These are phyloP conservation scores for Nidularia sp. DNA, from an alignment of 768 basidiomycete genomes.

Conservation along the genomic window DNA sequence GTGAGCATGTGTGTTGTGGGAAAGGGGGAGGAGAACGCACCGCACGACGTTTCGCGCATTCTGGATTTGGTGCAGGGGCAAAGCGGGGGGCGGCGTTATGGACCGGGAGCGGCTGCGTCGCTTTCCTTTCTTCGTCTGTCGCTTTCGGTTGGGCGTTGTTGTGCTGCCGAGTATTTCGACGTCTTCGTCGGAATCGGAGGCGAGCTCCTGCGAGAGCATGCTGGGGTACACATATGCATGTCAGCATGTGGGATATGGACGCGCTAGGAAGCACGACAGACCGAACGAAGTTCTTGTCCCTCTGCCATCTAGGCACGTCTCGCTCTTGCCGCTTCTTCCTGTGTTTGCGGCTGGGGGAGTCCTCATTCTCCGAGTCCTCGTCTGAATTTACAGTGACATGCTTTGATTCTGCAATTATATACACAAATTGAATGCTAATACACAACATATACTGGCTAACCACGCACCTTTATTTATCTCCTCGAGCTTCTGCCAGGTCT, in stretches of 20 bases:
- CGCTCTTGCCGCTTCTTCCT: constrained; percentile 31
- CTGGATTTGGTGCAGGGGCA: constrained; percentile 50
- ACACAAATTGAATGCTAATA: background rate
- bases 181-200: constrained; percentile 44
- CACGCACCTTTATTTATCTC: constrained; percentile 51
- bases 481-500: constrained; percentile 59
- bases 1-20: background rate
- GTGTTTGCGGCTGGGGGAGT: constrained; percentile 20
- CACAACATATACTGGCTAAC: background rate
- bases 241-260: background rate
- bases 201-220: constrained; percentile 32
- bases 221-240: constrained; percentile 13
- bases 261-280: constrained; percentile 15
- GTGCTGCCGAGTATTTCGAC: constrained; percentile 26
- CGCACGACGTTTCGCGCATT: constrained; percentile 57
- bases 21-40: constrained; percentile 28
- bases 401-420: constrained; percentile 9
- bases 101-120: constrained; percentile 63
- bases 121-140: constrained; percentile 36
- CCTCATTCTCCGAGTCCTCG: constrained; percentile 21
- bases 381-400: constrained; percentile 8
- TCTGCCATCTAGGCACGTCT: constrained; percentile 38
- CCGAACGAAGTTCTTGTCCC: constrained; percentile 33
- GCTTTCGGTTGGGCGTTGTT: constrained; percentile 21
- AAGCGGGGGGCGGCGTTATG: constrained; percentile 70